Evolutionary conservation across 1,139 yeast genomes (phyloP).

Genomic region (Yamadazyma triangularis): DNA sequence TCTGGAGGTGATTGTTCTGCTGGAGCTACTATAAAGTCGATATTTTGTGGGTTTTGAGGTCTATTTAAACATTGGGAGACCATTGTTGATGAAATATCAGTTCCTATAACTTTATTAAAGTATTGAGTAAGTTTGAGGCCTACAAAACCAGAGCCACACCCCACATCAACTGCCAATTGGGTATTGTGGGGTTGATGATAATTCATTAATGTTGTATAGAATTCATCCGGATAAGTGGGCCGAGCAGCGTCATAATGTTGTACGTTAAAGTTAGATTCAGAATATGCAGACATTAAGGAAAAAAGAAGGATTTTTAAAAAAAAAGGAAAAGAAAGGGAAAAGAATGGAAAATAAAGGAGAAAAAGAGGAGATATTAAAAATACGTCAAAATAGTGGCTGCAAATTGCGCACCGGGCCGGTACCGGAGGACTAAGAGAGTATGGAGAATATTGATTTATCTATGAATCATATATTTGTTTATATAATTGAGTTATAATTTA

Average conservation of each 20-base stretch:
- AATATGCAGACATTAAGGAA: slow-evolving; percentile 33
- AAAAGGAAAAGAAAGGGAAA: too few species aligned
- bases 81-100: slow-evolving; percentile 68
- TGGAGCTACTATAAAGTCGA: slow-evolving; percentile 6
- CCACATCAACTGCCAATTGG: slow-evolving; percentile 57
- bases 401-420: slow-evolving; percentile 6
- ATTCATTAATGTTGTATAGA: slow-evolving; percentile 25
- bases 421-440: slow-evolving; percentile 5
- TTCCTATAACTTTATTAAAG: slow-evolving; percentile 52
- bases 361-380: too few species aligned
- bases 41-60: slow-evolving; percentile 3
- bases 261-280: slow-evolving; percentile 30
- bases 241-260: slow-evolving; percentile 35
- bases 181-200: slow-evolving; percentile 19
- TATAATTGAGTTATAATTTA: too few species aligned
- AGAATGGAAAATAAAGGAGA: too few species aligned
- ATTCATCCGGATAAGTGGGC: slow-evolving; percentile 32
- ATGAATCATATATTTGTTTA: too few species aligned
- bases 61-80: slow-evolving; percentile 43
- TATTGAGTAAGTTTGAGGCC: slow-evolving; percentile 49
- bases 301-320: too few species aligned
- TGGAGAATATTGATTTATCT: too few species aligned
- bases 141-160: slow-evolving; percentile 85
- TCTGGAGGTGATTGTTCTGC: slow-evolving; percentile 5
- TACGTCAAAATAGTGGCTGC: too few species aligned